Evolutionary conservation across 257 asterid genomes (phyloP), one percentile per base, ranked within the genome.

Genomic region (Haberlea rhodopensis): DNA sequence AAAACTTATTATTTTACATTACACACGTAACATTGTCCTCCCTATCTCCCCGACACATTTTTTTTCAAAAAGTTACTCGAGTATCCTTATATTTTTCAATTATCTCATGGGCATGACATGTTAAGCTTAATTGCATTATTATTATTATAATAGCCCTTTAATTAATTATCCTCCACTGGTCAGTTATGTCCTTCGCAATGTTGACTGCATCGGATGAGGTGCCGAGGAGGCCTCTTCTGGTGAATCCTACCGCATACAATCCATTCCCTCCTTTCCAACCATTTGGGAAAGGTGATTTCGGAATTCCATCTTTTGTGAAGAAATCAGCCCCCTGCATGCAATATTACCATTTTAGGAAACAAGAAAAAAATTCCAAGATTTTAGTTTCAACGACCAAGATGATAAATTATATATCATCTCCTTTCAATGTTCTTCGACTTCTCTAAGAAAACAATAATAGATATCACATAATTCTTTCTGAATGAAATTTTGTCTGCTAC

Each of bases 191-290:
- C 53, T 43, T 56, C 0, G 96, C 89, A 32, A 87, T 85, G 57
- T 85, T 85, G 5, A 74, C 58, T 23, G 98, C 97, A 24, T 91
- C 98, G 0, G 81, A 78, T 34, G 92, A 75, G 0, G 95, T 80
- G 15, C 98, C 98, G 0, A 85, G 90, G 1, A 91, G 83, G 0
- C 98, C 98, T 73, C 91, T 79, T 76, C 85, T 77, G 10, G 98
- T 87, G 82, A 92, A 89, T 63, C 98, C 98, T 1, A 82, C 98
- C 37, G 83, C 83, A 68, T 89, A 87, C 71, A 92, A 75, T 53
- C 98, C 98, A 0, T 82, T 82, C 53, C 73, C 88, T 0, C 97
- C 98, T 71, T 84, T 92, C 98, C 98, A 92, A 24, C 96, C 87
- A 71, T 84, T 63, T 6, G 98, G 98, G 80, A 92, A 92, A 24